Evolutionary conservation across 225 moss, liverwort and hornwort genomes (phyloP), one percentile per base, ranked within the genome.

Genomic region (Polytrichum formosum): DNA sequence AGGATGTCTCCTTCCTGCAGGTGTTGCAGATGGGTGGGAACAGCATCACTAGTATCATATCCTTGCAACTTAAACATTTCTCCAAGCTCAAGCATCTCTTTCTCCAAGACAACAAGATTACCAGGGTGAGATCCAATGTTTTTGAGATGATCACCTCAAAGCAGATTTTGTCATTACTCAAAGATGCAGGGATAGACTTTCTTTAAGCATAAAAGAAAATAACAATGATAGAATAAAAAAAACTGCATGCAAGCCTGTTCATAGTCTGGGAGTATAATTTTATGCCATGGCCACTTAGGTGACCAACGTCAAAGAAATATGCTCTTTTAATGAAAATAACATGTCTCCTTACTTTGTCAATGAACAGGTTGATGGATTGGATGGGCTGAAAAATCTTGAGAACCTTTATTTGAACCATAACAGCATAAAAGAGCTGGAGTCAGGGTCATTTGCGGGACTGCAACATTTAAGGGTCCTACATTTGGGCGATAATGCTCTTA

Each of bases 351-450:
- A 2, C 18, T 28, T 67, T 77, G 17, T 70, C 61, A 56, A 23
- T 70, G 6, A 82, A 81, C 78, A 98, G 98, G 88, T 98, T 70
- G 94, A 98, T 81, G 98, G 98, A 20, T 79, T 98, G 79, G 87
- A 76, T 67, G 88, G 85, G 55, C 74, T 98, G 23, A 74, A 55
- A 37, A 72, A 64, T 21, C 80, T 98, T 16, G 94, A 98, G 55
- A 84, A 91, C 29, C 73, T 98, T 1, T 91, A 87, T 77, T 76
- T 98, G 70, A 91, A 91, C 70, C 91, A 82, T 72, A 98, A 98
- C 28, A 79, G 81, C 70, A 92, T 98, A 21, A 94, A 82, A 77
- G 98, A 94, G 70, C 70, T 98, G 26, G 92, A 98, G 26, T 81
- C 87, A 55, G 72, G 81, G 27, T 91, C 94, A n/a, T 94, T 98